Evolutionary conservation across 2,329 filamentous ascomycete genomes (phyloP), one percentile per base, ranked within the genome.

Genomic region (Geoglossum cookeanum): DNA sequence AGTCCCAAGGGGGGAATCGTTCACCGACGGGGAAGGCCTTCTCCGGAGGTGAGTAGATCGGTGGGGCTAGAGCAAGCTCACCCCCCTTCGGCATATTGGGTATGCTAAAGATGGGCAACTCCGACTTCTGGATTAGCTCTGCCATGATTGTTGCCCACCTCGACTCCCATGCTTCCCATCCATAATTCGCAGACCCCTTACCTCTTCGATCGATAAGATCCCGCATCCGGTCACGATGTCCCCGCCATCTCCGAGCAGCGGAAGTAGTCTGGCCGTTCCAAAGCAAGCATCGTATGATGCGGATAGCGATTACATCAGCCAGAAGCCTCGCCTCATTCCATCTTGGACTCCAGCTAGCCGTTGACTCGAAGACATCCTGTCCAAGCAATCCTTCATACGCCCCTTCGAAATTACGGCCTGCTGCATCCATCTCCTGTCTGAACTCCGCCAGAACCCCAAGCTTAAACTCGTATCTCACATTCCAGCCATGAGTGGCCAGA

Each of bases 281-380:
- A 4, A 97, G 70, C 55, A 94, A 75, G 66, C 90, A 92, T 42
- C 91, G 82, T 17, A 97, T 74, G 56, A 85, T 82, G 54, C 91
- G 84, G 56, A 96, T 78, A 0, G 87, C 82, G 61, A 94, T 79
- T 9, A 84, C 71, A 68, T 98, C 92, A 1, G 87, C 85, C 42
- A 97, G 69, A 33, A 92, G 71, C n/a, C 92, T 80, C n/a, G 87
- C 88, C 68, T 97, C 88, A 65, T 95, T 87, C 78, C 91, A 98
- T 59, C 89, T 79, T 15, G 87, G 82, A 63, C 82, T 90, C 90
- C 90, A 96, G 65, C 82, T 90, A 3, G 89, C 85, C 58, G 94
- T 91, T 13, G 84, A 83, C 65, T 95, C 90, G 63, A 96, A 81
- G 5, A 95, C 78, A 64, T 96, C 91, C 32, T 83, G 75, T 17